Evolutionary conservation across 2,329 filamentous ascomycete species (phyloP).

Genomic region (Phialophora verrucosa): DNA sequence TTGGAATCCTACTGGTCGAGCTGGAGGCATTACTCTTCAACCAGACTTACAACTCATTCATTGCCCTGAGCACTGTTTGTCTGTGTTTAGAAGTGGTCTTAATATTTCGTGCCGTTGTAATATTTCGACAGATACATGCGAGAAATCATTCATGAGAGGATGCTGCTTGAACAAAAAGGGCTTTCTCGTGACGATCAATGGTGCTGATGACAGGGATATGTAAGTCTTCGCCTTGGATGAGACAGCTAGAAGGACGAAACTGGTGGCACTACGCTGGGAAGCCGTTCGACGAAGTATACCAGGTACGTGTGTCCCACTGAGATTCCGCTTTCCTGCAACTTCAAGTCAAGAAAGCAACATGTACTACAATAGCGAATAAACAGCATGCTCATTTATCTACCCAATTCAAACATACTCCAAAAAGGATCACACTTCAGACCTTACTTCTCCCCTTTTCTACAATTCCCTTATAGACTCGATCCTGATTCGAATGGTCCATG

Average conservation of each 20-base stretch:
- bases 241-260: not conserved
- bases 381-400: too few relatives aligned
- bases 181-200: not conserved
- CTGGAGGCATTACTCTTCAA: not conserved
- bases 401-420: not conserved
- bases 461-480: not conserved
- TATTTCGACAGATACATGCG: not conserved
- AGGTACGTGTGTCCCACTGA: not conserved
- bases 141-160: not conserved
- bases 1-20: slow-evolving; percentile 7
- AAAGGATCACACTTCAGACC: not conserved
- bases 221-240: not conserved
- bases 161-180: not conserved
- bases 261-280: not conserved
- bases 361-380: too few relatives aligned
- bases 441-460: not conserved
- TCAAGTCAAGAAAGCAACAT: not conserved
- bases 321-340: not conserved
- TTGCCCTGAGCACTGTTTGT: not conserved
- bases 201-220: not conserved
- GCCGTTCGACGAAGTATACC: not conserved
- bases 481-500: too few relatives aligned
- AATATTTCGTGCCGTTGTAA: not conserved
- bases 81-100: not conserved
- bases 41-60: not conserved